Conservation (phyloP, 495 filamentous ascomycete genomes). For the Ascobolus immersus region DNA sequence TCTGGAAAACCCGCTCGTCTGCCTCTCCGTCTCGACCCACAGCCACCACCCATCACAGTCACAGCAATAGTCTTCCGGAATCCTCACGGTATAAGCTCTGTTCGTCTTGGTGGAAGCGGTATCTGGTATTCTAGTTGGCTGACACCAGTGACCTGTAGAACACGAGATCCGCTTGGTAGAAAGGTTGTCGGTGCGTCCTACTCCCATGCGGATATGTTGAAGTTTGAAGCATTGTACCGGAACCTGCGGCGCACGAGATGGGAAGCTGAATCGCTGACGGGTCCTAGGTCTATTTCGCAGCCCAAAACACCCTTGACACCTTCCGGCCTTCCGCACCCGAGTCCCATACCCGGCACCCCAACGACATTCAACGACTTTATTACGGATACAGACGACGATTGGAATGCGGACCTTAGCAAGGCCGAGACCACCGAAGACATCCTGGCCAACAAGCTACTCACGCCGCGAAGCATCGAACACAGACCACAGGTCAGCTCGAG, state of each 20-base stretch:
- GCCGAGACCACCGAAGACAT: slow-evolving; percentile 20
- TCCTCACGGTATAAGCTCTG: too few species aligned
- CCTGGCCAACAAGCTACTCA: slow-evolving; percentile 9
- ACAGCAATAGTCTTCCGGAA: too few species aligned
- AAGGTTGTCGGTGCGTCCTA: slow-evolving; percentile 88
- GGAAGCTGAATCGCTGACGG: slow-evolving; percentile 24
- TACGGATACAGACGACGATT: slow-evolving; percentile 48
- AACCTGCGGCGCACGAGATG: slow-evolving; percentile 5
- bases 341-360: slow-evolving; percentile 12
- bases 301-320: slow-evolving; percentile 30
- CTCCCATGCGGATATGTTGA: slow-evolving; percentile 83
- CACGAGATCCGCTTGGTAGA: slow-evolving; percentile 38
- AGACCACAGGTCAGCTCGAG: slow-evolving; percentile 11
- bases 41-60: slow-evolving; percentile 5
- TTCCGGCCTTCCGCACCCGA: slow-evolving; percentile 7
- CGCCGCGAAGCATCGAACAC: slow-evolving; percentile 15
- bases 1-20: too few species aligned
- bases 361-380: slow-evolving; percentile 47
- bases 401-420: slow-evolving; percentile 36
- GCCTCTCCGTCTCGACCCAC: too few species aligned
- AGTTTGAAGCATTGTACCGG: slow-evolving; percentile 45
- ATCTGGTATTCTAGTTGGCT: too few species aligned
- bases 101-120: too few species aligned
- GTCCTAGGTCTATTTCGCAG: slow-evolving; percentile 24
- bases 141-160: too few species aligned